Percentiles rank a stretch among this genome's conserved stretches.
These are phyloP conservation scores for Pseudoturritis turrita DNA, from an alignment of 345 rosid genomes.

Conservation along the genomic window DNA sequence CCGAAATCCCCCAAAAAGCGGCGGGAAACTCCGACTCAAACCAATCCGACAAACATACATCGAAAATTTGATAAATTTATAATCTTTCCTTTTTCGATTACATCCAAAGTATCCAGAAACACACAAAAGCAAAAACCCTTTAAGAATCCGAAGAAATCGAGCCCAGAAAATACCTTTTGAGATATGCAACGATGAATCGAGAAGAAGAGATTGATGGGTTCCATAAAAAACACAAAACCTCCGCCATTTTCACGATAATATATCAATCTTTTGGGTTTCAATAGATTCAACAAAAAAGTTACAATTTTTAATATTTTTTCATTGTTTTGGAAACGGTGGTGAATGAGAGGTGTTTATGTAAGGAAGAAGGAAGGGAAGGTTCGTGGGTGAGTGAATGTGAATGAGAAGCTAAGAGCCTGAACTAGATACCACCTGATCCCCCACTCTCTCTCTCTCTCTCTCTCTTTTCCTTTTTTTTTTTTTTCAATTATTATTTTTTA, in stretches of 20 bases:
- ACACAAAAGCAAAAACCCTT: not conserved
- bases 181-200: slow-evolving; percentile 10
- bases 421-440: slow-evolving; percentile 35
- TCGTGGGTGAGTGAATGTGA: slow-evolving; percentile 19
- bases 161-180: slow-evolving; percentile 23
- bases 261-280: not conserved
- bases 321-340: not conserved
- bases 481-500: not conserved
- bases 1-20: slow-evolving; percentile 33
- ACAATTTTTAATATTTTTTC: not conserved
- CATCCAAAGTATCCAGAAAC: not conserved
- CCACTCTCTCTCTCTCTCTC: not conserved
- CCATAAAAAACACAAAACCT: slow-evolving; percentile 3
- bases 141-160: slow-evolving; percentile 14
- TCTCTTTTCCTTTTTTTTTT: not conserved
- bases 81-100: not conserved
- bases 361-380: slow-evolving; percentile 25
- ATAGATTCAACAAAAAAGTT: not conserved
- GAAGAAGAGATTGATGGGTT: not conserved
- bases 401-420: slow-evolving; percentile 18
- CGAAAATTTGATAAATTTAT: too few relatives aligned
- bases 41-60: slow-evolving; percentile 32
- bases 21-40: slow-evolving; percentile 36
- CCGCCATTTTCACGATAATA: slow-evolving; percentile 13
- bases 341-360: slow-evolving; percentile 29